Evolutionary conservation across 108 stramenopile species (phyloP), one percentile per base, ranked within the genome.

Genomic region (Cyclostephanos invisitatus): DNA sequence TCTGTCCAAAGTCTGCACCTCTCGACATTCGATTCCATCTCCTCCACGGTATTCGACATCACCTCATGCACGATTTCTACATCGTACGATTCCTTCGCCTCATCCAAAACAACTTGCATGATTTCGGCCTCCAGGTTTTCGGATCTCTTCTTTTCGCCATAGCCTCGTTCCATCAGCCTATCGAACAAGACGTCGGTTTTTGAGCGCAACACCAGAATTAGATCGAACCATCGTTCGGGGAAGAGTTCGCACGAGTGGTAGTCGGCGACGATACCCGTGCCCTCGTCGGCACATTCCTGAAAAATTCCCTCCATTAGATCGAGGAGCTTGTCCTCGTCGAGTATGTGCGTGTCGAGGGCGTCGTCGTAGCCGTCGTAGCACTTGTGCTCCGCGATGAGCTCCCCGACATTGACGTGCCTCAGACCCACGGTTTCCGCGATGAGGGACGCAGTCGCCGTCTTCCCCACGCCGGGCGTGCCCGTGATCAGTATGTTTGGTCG

Each of bases 141-240:
- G 11, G 75, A 42, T 73, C 95, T 72, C 70, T 98, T 98, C 78
- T 82, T 84, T 48, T 95, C 92, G 25, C 67, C 78, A 64, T 98
- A 98, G 51, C 93, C 95, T 32, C 98, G 80, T 55, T 84, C 74
- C 21, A 81, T 73, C 11, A 98, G 71, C 67, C 98, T 83, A 83
- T 98, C 98, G 75, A 83, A 98, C 17, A 98, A 68, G 14, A 91
- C 78, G 56, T 92, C 92, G 14, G 95, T 98, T 9, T 85, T 77
- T 0, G 93, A 70, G 28, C 92, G 75, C 55, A 98, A 70, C 6
- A 97, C 96, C 55, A 98, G 63, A 1, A 98, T 85, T 20, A 98
- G 71, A 70, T 98, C 96, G 80, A 98, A 98, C 96, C 96, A 98
- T 53, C 96, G 78, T 75, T 98, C 98, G 10, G 98, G 98, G 72